phyloP scores from a whole-genome alignment of 2,329 filamentous ascomycete genomes.

The Pyrenophora seminiperda region DNA sequence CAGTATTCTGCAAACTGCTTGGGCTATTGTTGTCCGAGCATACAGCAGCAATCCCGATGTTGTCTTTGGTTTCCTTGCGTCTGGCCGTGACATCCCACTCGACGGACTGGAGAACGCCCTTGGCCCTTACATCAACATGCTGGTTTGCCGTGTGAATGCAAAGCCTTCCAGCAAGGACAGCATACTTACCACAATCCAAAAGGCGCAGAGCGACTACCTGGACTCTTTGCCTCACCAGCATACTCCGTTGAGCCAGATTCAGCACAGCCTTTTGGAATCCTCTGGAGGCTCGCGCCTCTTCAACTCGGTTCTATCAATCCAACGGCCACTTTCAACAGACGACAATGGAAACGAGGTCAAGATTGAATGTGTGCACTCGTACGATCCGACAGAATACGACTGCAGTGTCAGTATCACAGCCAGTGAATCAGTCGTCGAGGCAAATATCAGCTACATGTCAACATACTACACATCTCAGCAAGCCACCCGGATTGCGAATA shows the following conservation, averaged over 20 bases:
- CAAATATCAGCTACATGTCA: neutral
- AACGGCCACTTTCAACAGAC: neutral
- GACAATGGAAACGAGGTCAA: neutral
- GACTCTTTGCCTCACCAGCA: slow-evolving; percentile 18
- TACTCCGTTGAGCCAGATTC: neutral
- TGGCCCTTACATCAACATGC: slow-evolving; percentile 21
- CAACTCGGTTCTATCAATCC: slow-evolving; percentile 2
- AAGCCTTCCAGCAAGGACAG: slow-evolving; percentile 19
- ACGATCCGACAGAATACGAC: slow-evolving; percentile 4
- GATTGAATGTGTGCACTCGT: neutral
- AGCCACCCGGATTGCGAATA: neutral
- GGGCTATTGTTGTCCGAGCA: slow-evolving; percentile 24
- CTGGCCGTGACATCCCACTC: slow-evolving; percentile 30
- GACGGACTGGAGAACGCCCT: slow-evolving; percentile 16
- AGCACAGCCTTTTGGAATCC: neutral
- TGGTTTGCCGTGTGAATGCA: slow-evolving; percentile 1
- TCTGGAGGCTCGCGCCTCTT: neutral
- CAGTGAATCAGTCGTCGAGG: neutral
- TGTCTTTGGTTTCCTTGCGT: slow-evolving; percentile 28
- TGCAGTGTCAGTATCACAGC: slow-evolving; percentile 1
- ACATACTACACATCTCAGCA: neutral
- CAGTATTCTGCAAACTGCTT: slow-evolving; percentile 29
- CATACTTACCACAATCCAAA: neutral
- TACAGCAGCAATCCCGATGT: slow-evolving; percentile 24
- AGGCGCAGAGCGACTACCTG: neutral